Evolutionary conservation across 2,329 filamentous ascomycete species (phyloP).

Genomic region (Penicillium sp.): DNA sequence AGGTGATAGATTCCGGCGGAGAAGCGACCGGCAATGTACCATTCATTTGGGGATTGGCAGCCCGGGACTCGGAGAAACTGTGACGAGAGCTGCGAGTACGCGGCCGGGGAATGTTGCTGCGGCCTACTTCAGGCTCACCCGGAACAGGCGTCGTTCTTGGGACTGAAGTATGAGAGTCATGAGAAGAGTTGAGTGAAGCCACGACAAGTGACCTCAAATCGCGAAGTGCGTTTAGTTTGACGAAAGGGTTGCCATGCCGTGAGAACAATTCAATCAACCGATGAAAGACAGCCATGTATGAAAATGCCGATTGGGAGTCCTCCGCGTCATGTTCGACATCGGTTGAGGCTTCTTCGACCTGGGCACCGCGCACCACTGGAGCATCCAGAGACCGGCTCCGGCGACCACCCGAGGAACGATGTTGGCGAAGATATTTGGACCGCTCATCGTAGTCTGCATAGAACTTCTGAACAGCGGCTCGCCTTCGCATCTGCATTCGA

Average conservation of each 20-base stretch:
- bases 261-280: conserved; percentile 79
- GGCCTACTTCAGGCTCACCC: no score
- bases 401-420: conserved; percentile 20
- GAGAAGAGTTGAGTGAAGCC: conserved; percentile 61
- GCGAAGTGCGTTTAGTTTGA: conserved; percentile 75
- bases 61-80: conserved; percentile 30
- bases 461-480: conserved; percentile 36
- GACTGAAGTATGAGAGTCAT: conserved; percentile 29
- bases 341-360: neutral
- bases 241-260: conserved; percentile 78
- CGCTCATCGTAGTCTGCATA: conserved; percentile 35
- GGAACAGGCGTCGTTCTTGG: conserved; percentile 1
- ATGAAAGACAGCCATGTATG: conserved; percentile 73
- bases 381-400: conserved; percentile 35
- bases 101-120: conserved; percentile 1
- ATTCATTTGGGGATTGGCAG: conserved; percentile 14
- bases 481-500: conserved; percentile 36
- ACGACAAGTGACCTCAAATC: conserved; percentile 78
- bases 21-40: conserved; percentile 20
- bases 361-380: conserved; percentile 8
- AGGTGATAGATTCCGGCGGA: conserved; percentile 28
- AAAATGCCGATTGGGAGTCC: conserved; percentile 51
- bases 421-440: conserved; percentile 21
- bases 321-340: conserved; percentile 21
- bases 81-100: conserved; percentile 21